These are phyloP conservation scores for Chaetomium cochliodes DNA, from an alignment of 495 filamentous ascomycete genomes.

Conservation along the genomic window DNA sequence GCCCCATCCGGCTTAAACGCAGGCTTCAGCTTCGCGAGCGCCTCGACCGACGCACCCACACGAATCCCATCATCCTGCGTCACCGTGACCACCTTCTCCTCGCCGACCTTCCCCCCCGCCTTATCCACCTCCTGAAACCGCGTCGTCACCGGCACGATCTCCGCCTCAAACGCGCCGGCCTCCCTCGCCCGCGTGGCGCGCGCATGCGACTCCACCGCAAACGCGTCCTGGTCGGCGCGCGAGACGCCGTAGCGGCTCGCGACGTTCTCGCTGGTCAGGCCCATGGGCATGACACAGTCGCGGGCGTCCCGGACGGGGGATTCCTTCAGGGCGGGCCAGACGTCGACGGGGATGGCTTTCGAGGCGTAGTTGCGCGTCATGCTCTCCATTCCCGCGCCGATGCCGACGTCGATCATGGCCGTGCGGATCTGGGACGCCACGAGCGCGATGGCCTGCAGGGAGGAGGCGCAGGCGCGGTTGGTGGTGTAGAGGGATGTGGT, in stretches of 20 bases:
- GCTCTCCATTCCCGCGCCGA: conserved; percentile 88
- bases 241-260: conserved; percentile 72
- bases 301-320: conserved; percentile 63
- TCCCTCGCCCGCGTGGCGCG: conserved; percentile 67
- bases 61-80: conserved; percentile 81
- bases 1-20: conserved; percentile 71
- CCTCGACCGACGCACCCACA: conserved; percentile 61
- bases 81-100: conserved; percentile 53
- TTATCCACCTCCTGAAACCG: conserved; percentile 64
- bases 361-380: conserved; percentile 89
- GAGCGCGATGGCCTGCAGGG: conserved; percentile 68
- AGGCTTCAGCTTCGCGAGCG: conserved; percentile 75
- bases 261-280: conserved; percentile 88
- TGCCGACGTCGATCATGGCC: conserved; percentile 71
- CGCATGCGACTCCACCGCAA: conserved; percentile 70
- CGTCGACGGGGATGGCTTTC: conserved; percentile 73
- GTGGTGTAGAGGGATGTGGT: conserved; percentile 74
- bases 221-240: conserved; percentile 75
- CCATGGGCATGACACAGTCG: conserved; percentile 94
- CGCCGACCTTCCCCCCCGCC: conserved; percentile 55
- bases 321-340: conserved; percentile 72
- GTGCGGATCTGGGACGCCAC: conserved; percentile 69
- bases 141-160: conserved; percentile 74
- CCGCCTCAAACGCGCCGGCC: conserved; percentile 67
- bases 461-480: conserved; percentile 82